These are phyloP conservation scores for Tympanopsis confertula DNA, from an alignment of 2,329 filamentous ascomycete species.

Conservation along the genomic window DNA sequence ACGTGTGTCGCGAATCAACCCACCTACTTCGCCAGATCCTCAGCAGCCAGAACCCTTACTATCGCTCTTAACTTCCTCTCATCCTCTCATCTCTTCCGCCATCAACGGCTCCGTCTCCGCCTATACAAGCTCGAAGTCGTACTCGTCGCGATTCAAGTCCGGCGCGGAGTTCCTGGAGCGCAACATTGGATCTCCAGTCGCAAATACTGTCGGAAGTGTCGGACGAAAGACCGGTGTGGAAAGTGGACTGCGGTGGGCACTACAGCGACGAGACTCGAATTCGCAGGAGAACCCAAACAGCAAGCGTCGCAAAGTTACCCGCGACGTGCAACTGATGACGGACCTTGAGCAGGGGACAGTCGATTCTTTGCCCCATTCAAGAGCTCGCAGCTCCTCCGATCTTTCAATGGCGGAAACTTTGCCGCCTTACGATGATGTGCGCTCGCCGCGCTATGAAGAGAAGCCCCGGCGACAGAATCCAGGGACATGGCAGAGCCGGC, in stretches of 20 bases:
- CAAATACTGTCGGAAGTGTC: conserved; percentile 47
- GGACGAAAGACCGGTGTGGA: conserved; percentile 50
- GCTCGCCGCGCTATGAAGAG: conserved; percentile 39
- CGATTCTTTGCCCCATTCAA: background rate
- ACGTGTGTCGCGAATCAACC: conserved; percentile 13
- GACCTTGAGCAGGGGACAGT: background rate
- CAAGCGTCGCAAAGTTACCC: background rate
- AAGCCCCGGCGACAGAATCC: conserved; percentile 8
- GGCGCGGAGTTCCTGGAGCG: conserved; percentile 53
- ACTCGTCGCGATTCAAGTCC: conserved; percentile 47
- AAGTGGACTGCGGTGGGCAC: conserved; percentile 43
- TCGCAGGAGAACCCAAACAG: background rate
- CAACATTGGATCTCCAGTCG: conserved; percentile 49
- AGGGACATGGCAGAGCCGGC: conserved; percentile 42
- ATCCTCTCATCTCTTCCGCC: conserved; percentile 48
- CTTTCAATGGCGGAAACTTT: conserved; percentile 36
- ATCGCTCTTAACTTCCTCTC: conserved; percentile 47
- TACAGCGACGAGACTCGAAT: conserved; percentile 11
- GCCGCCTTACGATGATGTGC: conserved; percentile 46
- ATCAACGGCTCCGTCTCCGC: conserved; percentile 50
- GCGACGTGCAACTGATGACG: background rate
- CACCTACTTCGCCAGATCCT: conserved; percentile 14
- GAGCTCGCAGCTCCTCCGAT: conserved; percentile 26
- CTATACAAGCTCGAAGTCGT: conserved; percentile 49
- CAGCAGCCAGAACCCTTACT: conserved; percentile 43